Evolutionary conservation across 768 basidiomycete genomes (phyloP), one percentile per base, ranked within the genome.

Genomic region (Cystofilobasidium bisporidii): DNA sequence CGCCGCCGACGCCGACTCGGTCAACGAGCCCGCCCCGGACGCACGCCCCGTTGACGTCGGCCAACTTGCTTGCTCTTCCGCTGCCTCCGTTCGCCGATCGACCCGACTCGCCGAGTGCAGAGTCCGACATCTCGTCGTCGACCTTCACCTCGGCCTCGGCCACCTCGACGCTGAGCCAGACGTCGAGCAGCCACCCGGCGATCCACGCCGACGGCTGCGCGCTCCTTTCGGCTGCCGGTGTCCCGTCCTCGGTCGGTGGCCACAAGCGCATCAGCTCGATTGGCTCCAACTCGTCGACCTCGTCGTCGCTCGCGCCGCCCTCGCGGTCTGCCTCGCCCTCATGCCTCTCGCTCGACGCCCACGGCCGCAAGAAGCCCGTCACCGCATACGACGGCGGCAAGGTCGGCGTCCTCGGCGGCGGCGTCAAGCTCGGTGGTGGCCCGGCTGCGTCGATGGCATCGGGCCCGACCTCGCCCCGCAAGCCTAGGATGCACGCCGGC

Each of bases 311-410:
- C n/a, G 20, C 47, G 6, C n/a, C 47, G 47, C 53, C 53, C n/a
- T 30, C 28, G 26, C 53, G 53, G 10, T 32, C 53, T 4, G 10
- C 30, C 28, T 30, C 28, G 4, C 53, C 53, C 5, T 9, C 24
- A 36, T 12, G 36, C 5, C 36, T 4, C n/a, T 26, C 28, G 15
- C n/a, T 32, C 28, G 53, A 17, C 53, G 28, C 1, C 53, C 28
- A 10, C 6, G 53, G 53, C 30, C 26, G 30, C 28, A 56, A 56
- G 53, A 62, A 63, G 32, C 73, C 30, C 22, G 75, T 77, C 24
- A 76, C 76, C 20, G 75, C 76, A 1, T 78, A 78, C 69, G 77
- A 78, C 63, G 76, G 76, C 26, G 77, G 76, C 18, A 78, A 78
- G 61, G 77, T 78, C 30, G 77, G 75, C 26, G 76, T 76, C 48